These are phyloP conservation scores for Coprinellus aureogranulatus DNA, from an alignment of 768 basidiomycete species.

Conservation along the genomic window DNA sequence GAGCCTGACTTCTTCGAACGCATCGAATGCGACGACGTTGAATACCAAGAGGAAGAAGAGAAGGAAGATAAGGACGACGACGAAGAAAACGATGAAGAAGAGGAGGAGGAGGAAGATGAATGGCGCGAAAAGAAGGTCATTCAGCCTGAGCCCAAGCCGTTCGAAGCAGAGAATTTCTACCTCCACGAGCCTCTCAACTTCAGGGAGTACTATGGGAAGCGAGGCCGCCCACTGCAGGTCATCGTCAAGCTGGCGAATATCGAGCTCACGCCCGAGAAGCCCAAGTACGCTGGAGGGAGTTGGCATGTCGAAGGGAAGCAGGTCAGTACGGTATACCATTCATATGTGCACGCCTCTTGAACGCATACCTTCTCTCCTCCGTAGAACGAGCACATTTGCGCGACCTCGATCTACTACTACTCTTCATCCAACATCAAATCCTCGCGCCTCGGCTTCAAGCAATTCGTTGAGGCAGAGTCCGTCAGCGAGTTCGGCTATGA, in stretches of 20 bases:
- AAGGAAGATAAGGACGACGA: background rate
- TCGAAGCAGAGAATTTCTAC: background rate
- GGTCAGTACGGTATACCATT: conserved; percentile 6
- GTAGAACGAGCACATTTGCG: conserved; percentile 25
- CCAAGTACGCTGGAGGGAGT: conserved; percentile 14
- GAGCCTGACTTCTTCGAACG: background rate
- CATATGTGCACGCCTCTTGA: conserved; percentile 1
- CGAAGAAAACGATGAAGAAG: background rate
- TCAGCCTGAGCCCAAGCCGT: background rate
- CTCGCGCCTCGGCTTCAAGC: conserved; percentile 16
- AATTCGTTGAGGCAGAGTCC: background rate
- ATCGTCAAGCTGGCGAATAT: conserved; percentile 22
- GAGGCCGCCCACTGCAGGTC: conserved; percentile 14
- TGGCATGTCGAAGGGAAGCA: conserved; percentile 20
- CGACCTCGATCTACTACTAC: conserved; percentile 26
- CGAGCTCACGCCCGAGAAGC: conserved; percentile 17
- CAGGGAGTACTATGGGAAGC: conserved; percentile 6
- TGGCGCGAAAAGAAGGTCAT: background rate
- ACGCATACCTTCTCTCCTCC: conserved; percentile 19
- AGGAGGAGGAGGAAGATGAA: too few species aligned
- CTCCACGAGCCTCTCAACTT: conserved; percentile 8
- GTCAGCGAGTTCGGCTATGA: conserved; percentile 15
- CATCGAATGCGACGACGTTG: background rate
- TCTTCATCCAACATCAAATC: conserved; percentile 31
- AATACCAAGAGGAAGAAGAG: background rate